Conservation (phyloP, 495 filamentous ascomycete species). For the Amphirosellinia nigrospora region DNA sequence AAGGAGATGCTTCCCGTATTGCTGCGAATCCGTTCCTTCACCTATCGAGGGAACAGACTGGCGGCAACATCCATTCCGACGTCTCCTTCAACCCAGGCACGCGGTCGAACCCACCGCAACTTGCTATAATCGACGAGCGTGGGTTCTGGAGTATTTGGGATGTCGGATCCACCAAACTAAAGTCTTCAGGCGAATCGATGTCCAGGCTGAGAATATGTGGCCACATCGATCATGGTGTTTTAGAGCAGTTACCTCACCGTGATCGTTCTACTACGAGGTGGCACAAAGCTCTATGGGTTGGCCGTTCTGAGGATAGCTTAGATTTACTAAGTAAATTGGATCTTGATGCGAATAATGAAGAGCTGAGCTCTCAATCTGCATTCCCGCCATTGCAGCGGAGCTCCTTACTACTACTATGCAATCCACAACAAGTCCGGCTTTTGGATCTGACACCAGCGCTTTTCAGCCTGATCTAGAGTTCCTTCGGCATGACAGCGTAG, state of each 20-base stretch:
- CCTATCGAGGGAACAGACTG: conserved; percentile 59
- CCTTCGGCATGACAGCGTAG: conserved; percentile 25
- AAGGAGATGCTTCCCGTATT: conserved; percentile 55
- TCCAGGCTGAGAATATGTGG: conserved; percentile 29
- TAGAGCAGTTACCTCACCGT: conserved; percentile 29
- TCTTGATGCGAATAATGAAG: conserved; percentile 30
- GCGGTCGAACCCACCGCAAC: conserved; percentile 57
- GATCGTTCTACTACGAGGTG: conserved; percentile 25
- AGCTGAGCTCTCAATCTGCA: conserved; percentile 26
- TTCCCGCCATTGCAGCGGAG: conserved; percentile 34
- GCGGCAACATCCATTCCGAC: conserved; percentile 68
- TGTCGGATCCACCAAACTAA: conserved; percentile 44
- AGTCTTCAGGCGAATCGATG: conserved; percentile 24
- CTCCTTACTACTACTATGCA: conserved; percentile 37
- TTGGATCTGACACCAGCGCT: conserved; percentile 34
- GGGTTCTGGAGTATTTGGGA: conserved; percentile 83
- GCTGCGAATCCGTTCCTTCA: conserved; percentile 66
- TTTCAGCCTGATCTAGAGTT: conserved; percentile 33
- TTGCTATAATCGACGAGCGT: conserved; percentile 73
- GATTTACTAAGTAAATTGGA: conserved; percentile 21
- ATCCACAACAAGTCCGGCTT: conserved; percentile 30
- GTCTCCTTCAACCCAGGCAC: conserved; percentile 81
- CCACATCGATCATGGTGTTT: conserved; percentile 36
- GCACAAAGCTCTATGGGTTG: conserved; percentile 40
- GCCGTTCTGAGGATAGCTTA: conserved; percentile 25